These are phyloP conservation scores for Aspergillus avenaceus DNA, from an alignment of 495 filamentous ascomycete genomes.

Conservation along the genomic window DNA sequence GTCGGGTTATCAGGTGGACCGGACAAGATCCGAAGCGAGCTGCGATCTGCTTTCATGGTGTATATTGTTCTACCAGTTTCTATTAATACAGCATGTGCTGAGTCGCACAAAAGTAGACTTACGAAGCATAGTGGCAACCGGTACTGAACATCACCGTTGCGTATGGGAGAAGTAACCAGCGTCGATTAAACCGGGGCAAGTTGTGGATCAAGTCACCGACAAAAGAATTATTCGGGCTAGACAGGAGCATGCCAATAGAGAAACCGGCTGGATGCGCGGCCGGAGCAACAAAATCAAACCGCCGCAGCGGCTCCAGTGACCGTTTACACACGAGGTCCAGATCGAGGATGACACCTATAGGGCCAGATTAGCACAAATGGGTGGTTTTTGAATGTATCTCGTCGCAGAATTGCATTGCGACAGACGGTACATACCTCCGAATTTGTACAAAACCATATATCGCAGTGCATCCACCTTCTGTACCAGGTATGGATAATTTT, in stretches of 20 bases:
- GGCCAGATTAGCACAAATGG: too few species aligned
- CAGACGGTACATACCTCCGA: constrained; percentile 3
- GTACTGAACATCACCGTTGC: constrained; percentile 11
- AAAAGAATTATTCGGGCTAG: constrained; percentile 4
- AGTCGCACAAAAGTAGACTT: neutral
- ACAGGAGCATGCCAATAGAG: constrained; percentile 9
- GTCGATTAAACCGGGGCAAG: constrained; percentile 5
- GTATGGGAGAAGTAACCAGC: constrained; percentile 6
- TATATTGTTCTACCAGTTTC: constrained; percentile 30
- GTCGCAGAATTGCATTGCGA: too few species aligned
- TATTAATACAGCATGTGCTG: too few species aligned
- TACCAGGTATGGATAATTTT: constrained; percentile 7
- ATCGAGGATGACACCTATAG: constrained; percentile 4
- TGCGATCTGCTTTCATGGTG: constrained; percentile 25
- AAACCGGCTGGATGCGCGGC: constrained; percentile 9
- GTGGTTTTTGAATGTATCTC: too few species aligned
- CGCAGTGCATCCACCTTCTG: constrained; percentile 9
- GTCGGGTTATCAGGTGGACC: constrained; percentile 17
- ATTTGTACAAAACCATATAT: constrained; percentile 8
- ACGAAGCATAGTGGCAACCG: constrained; percentile 12
- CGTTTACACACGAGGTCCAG: constrained; percentile 7
- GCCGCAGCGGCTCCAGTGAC: constrained; percentile 6
- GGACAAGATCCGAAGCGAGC: constrained; percentile 32
- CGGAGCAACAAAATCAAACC: constrained; percentile 8
- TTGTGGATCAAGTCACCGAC: constrained; percentile 3